These are phyloP conservation scores for Ascochyta pisi DNA, from an alignment of 2,329 filamentous ascomycete genomes.

Conservation along the genomic window DNA sequence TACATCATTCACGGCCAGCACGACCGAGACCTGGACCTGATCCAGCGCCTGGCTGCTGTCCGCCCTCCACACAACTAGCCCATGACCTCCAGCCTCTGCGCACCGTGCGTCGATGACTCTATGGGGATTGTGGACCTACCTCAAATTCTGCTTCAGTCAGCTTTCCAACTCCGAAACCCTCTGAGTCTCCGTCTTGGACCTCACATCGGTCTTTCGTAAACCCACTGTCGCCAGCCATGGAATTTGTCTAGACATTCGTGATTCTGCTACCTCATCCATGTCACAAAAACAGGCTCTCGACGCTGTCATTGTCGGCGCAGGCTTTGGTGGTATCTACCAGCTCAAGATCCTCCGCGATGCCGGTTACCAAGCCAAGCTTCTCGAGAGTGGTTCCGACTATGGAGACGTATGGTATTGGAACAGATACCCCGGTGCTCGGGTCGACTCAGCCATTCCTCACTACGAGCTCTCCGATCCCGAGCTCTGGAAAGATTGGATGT, in stretches of 20 bases:
- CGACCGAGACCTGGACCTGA: conserved; percentile 48
- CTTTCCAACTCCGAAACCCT: neutral
- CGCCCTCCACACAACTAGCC: neutral
- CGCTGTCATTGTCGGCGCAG: conserved; percentile 36
- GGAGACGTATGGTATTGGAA: conserved; percentile 42
- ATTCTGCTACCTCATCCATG: neutral
- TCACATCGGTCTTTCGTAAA: neutral
- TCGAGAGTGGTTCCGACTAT: conserved; percentile 27
- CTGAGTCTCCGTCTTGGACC: too few species aligned
- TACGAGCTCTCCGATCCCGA: conserved; percentile 34
- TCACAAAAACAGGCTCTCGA: conserved; percentile 22
- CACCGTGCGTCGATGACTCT: conserved; percentile 9
- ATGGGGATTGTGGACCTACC: neutral
- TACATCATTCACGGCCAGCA: conserved; percentile 54
- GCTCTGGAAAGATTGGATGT: conserved; percentile 28
- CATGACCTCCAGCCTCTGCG: neutral
- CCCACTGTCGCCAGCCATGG: neutral
- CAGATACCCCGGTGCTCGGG: conserved; percentile 38
- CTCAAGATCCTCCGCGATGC: conserved; percentile 34
- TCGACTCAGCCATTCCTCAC: conserved; percentile 29
- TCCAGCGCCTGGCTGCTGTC: conserved; percentile 4
- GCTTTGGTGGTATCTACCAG: conserved; percentile 39
- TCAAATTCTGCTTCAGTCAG: neutral
- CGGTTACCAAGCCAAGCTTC: conserved; percentile 30
- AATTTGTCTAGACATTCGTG: neutral